Conservation (phyloP, 805 yeast genomes). For the Candida insectalens region DNA sequence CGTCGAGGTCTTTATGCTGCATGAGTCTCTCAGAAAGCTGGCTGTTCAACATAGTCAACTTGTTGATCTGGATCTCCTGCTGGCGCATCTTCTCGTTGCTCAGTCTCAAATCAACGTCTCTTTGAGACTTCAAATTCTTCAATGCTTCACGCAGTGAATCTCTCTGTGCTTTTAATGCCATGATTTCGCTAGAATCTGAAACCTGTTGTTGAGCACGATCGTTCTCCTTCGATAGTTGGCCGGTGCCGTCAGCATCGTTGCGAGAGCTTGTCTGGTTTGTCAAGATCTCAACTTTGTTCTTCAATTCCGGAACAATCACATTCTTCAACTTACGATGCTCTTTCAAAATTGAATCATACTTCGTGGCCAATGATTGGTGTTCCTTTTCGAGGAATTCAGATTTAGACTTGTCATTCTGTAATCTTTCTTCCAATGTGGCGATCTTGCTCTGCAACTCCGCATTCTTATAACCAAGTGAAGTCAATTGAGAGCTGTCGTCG, state of each 20-base stretch:
- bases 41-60: conserved; percentile 10
- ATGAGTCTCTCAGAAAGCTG: conserved; percentile 5
- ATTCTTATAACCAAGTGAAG: conserved; percentile 48
- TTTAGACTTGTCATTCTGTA: conserved; percentile 37
- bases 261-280: conserved; percentile 12
- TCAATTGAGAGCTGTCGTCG: conserved; percentile 40
- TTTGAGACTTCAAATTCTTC: conserved; percentile 18
- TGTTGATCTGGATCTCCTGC: conserved; percentile 2
- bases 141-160: conserved; percentile 8
- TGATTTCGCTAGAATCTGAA: conserved; percentile 7
- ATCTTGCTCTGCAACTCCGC: conserved; percentile 32
- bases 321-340: conserved; percentile 34
- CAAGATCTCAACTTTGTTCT: conserved; percentile 29
- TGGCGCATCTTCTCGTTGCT: conserved; percentile 3
- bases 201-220: conserved; percentile 22
- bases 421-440: conserved; percentile 38
- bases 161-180: conserved; percentile 4
- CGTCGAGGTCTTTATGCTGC: neutral
- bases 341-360: conserved; percentile 28
- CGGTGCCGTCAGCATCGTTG: conserved; percentile 13
- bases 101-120: conserved; percentile 11
- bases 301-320: conserved; percentile 35
- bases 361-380: conserved; percentile 27
- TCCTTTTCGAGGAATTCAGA: conserved; percentile 29
- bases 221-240: conserved; percentile 22